phyloP scores from a whole-genome alignment of 352 stramenopile species.

The Phytophthora lateralis region DNA sequence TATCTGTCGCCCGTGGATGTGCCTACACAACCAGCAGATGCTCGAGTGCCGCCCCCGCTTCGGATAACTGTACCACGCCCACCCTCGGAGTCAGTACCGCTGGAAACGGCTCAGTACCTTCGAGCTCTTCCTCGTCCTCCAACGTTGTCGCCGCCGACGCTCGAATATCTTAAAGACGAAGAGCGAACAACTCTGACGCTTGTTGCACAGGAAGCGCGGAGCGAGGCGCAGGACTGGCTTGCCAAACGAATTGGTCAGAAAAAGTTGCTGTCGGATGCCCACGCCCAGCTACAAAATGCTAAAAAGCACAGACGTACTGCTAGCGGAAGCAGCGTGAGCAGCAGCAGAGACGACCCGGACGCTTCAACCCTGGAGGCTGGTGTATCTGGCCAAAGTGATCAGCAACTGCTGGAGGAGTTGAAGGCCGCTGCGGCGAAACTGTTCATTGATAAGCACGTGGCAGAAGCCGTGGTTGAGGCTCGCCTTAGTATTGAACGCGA shows the following conservation, averaged over 20 bases:
- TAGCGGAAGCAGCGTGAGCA: constrained; percentile 47
- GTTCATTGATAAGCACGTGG: constrained; percentile 83
- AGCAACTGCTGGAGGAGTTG: constrained; percentile 55
- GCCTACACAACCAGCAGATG: constrained; percentile 4
- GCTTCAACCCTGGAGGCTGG: constrained; percentile 7
- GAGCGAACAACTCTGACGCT: constrained; percentile 69
- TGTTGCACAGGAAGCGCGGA: constrained; percentile 68
- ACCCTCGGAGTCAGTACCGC: constrained; percentile 11
- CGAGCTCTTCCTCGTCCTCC: constrained; percentile 31
- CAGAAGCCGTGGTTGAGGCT: constrained; percentile 62
- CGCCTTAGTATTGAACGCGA: constrained; percentile 71
- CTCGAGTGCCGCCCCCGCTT: constrained; percentile 15
- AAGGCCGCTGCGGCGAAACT: constrained; percentile 57
- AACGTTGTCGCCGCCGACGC: constrained; percentile 32
- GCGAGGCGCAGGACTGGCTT: constrained; percentile 73
- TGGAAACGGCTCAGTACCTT: constrained; percentile 39
- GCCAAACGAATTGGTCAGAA: constrained; percentile 78
- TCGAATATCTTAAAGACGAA: constrained; percentile 61
- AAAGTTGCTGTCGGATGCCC: constrained; percentile 73
- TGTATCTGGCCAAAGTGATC: constrained; percentile 29
- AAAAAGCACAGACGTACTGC: constrained; percentile 50
- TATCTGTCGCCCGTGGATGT: constrained; percentile 3
- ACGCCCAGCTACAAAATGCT: constrained; percentile 54
- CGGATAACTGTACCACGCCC: constrained; percentile 16
- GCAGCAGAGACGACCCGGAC: constrained; percentile 29